phyloP scores from a whole-genome alignment of 495 filamentous ascomycete genomes.

The Paragyromitra xinjiangensis region DNA sequence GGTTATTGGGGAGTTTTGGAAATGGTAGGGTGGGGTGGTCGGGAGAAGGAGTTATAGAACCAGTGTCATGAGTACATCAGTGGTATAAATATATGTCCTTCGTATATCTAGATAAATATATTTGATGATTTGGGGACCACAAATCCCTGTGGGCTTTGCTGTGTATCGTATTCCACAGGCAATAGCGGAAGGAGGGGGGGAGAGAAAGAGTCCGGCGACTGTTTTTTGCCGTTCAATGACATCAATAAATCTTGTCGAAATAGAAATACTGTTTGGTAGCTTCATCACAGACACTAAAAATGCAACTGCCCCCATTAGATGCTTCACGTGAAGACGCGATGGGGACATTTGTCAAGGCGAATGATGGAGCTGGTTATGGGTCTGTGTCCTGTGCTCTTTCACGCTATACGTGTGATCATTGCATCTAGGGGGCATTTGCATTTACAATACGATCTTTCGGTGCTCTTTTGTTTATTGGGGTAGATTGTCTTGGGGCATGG shows the following conservation, averaged over 20 bases:
- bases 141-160: slow-evolving; percentile 32
- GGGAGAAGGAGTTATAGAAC: not conserved
- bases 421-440: not conserved
- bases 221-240: not conserved
- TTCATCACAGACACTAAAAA: too few relatives aligned
- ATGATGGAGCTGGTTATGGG: not conserved
- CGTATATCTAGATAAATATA: slow-evolving; percentile 38
- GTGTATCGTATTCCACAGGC: slow-evolving; percentile 4
- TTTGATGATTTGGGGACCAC: slow-evolving; percentile 52
- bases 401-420: too few relatives aligned
- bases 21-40: not conserved
- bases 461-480: not conserved
- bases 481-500: not conserved
- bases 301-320: not conserved
- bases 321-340: not conserved
- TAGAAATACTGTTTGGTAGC: too few relatives aligned
- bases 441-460: not conserved
- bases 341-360: not conserved
- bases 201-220: not conserved
- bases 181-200: too few relatives aligned
- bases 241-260: too few relatives aligned
- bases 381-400: not conserved
- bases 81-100: not conserved
- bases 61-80: not conserved
- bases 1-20: not conserved